phyloP scores from a whole-genome alignment of 225 moss, liverwort and hornwort genomes.

The Polytrichum formosum region DNA sequence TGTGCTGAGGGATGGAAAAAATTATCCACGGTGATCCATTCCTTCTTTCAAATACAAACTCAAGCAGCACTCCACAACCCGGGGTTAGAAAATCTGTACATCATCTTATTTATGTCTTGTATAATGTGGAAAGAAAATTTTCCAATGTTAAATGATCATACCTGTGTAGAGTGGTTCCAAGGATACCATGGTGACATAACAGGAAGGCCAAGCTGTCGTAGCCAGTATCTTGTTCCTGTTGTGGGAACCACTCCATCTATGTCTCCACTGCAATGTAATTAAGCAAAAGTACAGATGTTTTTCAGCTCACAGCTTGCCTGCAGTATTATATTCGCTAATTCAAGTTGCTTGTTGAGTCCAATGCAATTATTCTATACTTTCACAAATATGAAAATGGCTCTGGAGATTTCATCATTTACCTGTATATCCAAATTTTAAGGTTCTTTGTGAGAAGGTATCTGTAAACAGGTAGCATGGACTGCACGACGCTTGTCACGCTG shows the following conservation, averaged over 20 bases:
- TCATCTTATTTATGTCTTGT: too few relatives aligned
- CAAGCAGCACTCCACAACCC: too few relatives aligned
- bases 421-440: conserved; percentile 84
- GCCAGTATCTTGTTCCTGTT: conserved; percentile 59
- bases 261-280: conserved; percentile 55
- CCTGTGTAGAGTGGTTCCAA: conserved; percentile 87
- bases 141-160: conserved; percentile 1
- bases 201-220: conserved; percentile 48
- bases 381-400: too few relatives aligned
- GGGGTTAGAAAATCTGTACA: too few relatives aligned
- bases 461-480: conserved; percentile 85
- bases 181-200: conserved; percentile 71
- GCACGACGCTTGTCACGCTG: conserved; percentile 55
- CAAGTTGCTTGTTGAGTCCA: too few relatives aligned
- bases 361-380: too few relatives aligned
- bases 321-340: neutral
- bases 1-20: too few relatives aligned
- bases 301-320: neutral
- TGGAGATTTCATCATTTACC: conserved; percentile 17
- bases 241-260: conserved; percentile 80
- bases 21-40: too few relatives aligned
- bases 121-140: too few relatives aligned
- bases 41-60: too few relatives aligned
- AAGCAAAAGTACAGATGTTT: neutral
- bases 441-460: conserved; percentile 47